Base-by-base conservation (phyloP, 139 green algal species). In the Coccomyxa sp. region DNA sequence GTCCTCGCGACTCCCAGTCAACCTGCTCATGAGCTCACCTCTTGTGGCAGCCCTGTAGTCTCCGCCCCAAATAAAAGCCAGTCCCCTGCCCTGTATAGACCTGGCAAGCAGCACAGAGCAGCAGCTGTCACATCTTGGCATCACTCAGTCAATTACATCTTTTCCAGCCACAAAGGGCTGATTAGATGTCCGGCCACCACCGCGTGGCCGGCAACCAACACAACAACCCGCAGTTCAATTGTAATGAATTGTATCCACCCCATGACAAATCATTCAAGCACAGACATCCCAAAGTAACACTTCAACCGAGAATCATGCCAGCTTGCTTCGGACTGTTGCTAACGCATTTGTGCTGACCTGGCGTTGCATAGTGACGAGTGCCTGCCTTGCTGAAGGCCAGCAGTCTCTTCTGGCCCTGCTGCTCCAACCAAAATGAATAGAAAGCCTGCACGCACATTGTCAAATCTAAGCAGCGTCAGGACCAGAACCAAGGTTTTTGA, bases 301-400 rank as follows among this genome's bases (percentile, higher is more conserved):
- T 71, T 28, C 18, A 9, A 71, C 63, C 21, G 63, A 21, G 4
- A 71, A 71, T 28, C 13, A 31, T 60, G 76, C n/a, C 30, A 31
- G 10, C 76, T 58, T 57, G 30, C 76, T 78, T 31, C 38, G 3
- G n/a, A 51, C 38, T 51, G 38, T 51, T 51, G 38, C 38, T 7
- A 51, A 51, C 3, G 38, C 7, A 51, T 7, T n/a, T 51, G 38
- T 51, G 38, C 38, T 51, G 7, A 86, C 91, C 93, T 67, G 90
- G 86, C 17, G 71, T 80, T 0, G 86, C 89, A 79, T 96, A 95
- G 80, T 94, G 88, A 9, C 77, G 77, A 0, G 51, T 79, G 0
- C 85, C 93, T 71, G 92, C 92, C 76, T 98, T 97, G 23, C 82
- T 93, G 86, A 93, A 98, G 13, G 87, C 94, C 74, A 95, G 87